These are phyloP conservation scores for Umbilicus rupestris DNA, from an alignment of 164 flowering plant species.

Conservation along the genomic window DNA sequence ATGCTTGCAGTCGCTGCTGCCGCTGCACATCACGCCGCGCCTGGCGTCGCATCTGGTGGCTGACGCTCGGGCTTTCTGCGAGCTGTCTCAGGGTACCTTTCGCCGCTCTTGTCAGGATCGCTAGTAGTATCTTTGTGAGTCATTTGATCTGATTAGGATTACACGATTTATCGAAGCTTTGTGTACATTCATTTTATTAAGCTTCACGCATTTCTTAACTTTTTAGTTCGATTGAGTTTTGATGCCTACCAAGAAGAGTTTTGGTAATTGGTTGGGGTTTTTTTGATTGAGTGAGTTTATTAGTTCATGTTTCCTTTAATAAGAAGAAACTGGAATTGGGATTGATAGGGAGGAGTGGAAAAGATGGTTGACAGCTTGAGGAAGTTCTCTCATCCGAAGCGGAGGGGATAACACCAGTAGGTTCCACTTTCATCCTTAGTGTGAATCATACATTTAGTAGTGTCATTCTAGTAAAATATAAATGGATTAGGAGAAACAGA, in stretches of 20 bases:
- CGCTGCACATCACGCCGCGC: slow-evolving; percentile 39
- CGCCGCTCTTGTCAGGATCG: slow-evolving; percentile 95
- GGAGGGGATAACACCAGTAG: slow-evolving; percentile 2
- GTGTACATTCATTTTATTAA: neutral
- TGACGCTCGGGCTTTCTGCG: slow-evolving; percentile 59
- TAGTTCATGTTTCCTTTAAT: slow-evolving; percentile 19
- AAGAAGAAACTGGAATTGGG: slow-evolving; percentile 34
- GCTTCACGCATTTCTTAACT: neutral
- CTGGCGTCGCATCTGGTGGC: slow-evolving; percentile 63
- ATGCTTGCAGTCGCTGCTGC: slow-evolving; percentile 58
- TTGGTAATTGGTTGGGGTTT: slow-evolving; percentile 9
- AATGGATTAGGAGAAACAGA: no score
- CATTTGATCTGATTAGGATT: slow-evolving; percentile 15
- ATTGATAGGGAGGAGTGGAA: slow-evolving; percentile 47
- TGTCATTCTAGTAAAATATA: no score
- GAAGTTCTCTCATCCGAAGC: neutral
- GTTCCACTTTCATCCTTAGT: slow-evolving; percentile 8
- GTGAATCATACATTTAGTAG: no score
- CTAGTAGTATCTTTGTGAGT: slow-evolving; percentile 87
- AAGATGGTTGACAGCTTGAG: slow-evolving; percentile 10
- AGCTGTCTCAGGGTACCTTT: slow-evolving; percentile 95
- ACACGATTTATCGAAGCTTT: neutral
- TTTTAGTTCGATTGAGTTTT: no score
- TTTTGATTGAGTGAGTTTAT: neutral
- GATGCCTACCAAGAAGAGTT: slow-evolving; percentile 5